Conservation (phyloP, 768 basidiomycete genomes). For the Podaxis pistillaris region DNA sequence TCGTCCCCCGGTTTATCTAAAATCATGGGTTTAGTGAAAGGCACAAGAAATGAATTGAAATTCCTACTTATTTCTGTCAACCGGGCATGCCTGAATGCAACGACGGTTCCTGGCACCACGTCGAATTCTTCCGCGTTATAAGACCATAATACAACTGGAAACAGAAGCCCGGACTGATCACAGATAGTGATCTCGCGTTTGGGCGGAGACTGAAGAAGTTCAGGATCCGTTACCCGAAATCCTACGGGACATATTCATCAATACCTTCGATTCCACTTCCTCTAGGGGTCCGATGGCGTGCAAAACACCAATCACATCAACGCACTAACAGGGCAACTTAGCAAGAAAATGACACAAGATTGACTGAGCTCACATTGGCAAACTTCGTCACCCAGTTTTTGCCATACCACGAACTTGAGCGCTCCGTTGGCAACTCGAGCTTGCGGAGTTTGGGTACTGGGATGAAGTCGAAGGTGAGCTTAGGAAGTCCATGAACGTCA, state of each 20-base stretch:
- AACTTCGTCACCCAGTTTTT: not conserved
- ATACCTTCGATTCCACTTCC: not conserved
- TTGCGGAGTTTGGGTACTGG: not conserved
- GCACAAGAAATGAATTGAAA: not conserved
- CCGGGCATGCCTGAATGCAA: slow-evolving; percentile 3
- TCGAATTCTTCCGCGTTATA: slow-evolving; percentile 2
- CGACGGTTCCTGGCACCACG: not conserved
- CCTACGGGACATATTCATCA: not conserved
- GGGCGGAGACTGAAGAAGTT: not conserved
- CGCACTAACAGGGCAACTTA: too few species aligned
- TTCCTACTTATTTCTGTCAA: not conserved
- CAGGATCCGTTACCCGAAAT: not conserved
- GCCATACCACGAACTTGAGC: not conserved
- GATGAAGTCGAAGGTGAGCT: not conserved
- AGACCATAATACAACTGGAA: not conserved
- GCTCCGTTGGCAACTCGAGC: not conserved
- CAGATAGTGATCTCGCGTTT: not conserved
- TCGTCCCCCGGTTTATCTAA: not conserved
- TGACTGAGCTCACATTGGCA: not conserved
- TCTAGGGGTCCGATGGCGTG: not conserved
- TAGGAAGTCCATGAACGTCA: not conserved
- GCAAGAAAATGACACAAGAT: not conserved
- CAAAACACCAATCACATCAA: not conserved
- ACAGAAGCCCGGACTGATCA: not conserved
- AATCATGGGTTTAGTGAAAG: not conserved